Evolutionary conservation across 345 rosid genomes (phyloP).

Genomic region (Melaleuca quinquenervia): DNA sequence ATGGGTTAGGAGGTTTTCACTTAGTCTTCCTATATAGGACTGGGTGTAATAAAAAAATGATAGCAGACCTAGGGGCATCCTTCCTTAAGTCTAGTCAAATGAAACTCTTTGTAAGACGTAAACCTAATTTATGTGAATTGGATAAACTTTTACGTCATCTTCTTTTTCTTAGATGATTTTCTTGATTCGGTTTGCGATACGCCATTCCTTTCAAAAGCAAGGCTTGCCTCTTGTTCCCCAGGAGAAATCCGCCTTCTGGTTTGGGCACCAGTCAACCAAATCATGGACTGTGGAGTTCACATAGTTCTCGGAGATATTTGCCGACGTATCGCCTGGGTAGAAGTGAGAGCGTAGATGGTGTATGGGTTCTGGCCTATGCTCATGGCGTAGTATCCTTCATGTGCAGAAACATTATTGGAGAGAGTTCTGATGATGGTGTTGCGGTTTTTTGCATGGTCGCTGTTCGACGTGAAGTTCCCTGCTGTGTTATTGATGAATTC

Average conservation of each 20-base stretch:
- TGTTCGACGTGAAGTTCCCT: background rate
- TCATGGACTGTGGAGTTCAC: background rate
- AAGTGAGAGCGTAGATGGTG: slow-evolving; percentile 11
- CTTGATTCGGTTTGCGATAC: too few species aligned
- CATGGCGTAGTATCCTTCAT: background rate
- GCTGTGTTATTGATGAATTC: background rate
- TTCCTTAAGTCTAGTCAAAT: too few species aligned
- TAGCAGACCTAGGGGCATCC: too few species aligned
- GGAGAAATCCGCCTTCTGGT: slow-evolving; percentile 22
- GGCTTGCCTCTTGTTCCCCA: slow-evolving; percentile 10
- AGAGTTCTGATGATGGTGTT: slow-evolving; percentile 2
- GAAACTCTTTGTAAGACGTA: too few species aligned
- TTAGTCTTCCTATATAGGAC: too few species aligned
- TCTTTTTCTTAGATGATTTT: too few species aligned
- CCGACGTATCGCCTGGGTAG: slow-evolving; percentile 20
- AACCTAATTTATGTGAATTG: too few species aligned
- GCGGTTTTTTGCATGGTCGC: slow-evolving; percentile 10
- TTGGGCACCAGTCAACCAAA: slow-evolving; percentile 13
- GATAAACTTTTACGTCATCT: too few species aligned
- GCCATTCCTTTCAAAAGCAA: background rate
- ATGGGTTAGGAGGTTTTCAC: too few species aligned
- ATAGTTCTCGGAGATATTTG: slow-evolving; percentile 12
- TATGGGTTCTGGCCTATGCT: background rate
- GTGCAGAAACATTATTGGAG: background rate
- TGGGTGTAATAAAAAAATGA: too few species aligned